Evolutionary conservation across 2,329 filamentous ascomycete species (phyloP).

Genomic region (Microcyclospora pomicola): DNA sequence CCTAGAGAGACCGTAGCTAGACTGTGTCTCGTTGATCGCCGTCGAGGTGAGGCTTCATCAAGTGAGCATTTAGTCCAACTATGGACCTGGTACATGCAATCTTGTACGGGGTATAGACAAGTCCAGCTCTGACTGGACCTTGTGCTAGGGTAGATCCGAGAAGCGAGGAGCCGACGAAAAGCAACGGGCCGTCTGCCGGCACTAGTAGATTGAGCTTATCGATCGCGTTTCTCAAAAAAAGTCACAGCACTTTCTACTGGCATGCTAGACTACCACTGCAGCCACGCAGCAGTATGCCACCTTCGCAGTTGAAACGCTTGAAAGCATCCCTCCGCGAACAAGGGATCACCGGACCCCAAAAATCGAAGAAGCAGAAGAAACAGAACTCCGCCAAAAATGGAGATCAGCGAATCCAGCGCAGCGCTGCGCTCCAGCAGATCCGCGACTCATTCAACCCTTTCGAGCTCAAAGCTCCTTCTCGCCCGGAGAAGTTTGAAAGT

Average conservation of each 20-base stretch:
- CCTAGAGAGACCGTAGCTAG: no score
- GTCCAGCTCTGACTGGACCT: no score
- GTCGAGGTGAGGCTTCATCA: no score
- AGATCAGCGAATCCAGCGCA: conserved; percentile 63
- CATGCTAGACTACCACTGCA: background rate
- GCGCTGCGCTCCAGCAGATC: conserved; percentile 68
- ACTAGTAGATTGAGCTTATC: no score
- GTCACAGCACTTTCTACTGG: background rate
- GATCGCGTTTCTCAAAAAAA: conserved; percentile 1
- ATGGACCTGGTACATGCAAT: no score
- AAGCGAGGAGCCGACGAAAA: no score
- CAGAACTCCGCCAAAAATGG: conserved; percentile 34
- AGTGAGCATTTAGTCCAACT: no score
- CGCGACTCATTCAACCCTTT: conserved; percentile 97
- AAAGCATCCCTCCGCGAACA: conserved; percentile 83
- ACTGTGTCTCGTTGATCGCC: no score
- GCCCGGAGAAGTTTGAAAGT: conserved; percentile 73
- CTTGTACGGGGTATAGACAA: no score
- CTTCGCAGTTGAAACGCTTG: conserved; percentile 90
- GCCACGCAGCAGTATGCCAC: conserved; percentile 51
- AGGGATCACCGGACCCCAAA: conserved; percentile 77
- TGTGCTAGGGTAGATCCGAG: no score
- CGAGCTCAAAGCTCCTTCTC: conserved; percentile 53
- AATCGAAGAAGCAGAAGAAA: conserved; percentile 90
- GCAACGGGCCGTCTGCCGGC: no score